Base-by-base conservation (phyloP, 1,284 basidiomycete species). In the Somion occarium region DNA sequence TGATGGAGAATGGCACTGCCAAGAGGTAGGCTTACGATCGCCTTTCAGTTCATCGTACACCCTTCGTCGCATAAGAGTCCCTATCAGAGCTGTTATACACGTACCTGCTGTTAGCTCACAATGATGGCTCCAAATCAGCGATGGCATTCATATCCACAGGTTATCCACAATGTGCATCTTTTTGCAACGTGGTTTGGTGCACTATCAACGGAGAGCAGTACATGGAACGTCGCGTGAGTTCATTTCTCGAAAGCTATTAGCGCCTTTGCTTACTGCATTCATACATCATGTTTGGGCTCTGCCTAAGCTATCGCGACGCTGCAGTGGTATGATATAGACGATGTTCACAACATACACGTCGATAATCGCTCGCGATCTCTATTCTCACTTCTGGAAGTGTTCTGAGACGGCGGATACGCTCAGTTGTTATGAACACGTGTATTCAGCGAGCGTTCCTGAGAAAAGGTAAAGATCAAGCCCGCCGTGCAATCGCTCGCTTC, bases 371-470 rank as follows among this genome's bases (percentile, higher is more conserved):
- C n/a, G n/a, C n/a, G n/a, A n/a, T n/a, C n/a, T n/a, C n/a, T n/a
- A n/a, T n/a, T n/a, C n/a, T n/a, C n/a, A n/a, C n/a, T n/a, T n/a
- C n/a, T n/a, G n/a, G n/a, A n/a, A n/a, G n/a, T n/a, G n/a, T n/a
- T n/a, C n/a, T n/a, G n/a, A n/a, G n/a, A n/a, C n/a, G n/a, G n/a
- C n/a, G n/a, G n/a, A n/a, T n/a, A n/a, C n/a, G n/a, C n/a, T n/a
- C n/a, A 53, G 44, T 51, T 51, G 49, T 56, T 50, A 50, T 54
- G 48, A 23, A 57, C 62, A 64, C 62, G 62, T 64, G 62, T 62
- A 53, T 43, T 26, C 52, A 15, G 30, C 30, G 30, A 34, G 30
- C 7, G 30, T 34, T 34, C 30, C 30, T 34, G 30, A 34, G 30
- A 34, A 34, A 34, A 15, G 30, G 30, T 34, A 7, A 15, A 7